Conservation (phyloP, 1,139 yeast species). For the Spathaspora sp. region DNA sequence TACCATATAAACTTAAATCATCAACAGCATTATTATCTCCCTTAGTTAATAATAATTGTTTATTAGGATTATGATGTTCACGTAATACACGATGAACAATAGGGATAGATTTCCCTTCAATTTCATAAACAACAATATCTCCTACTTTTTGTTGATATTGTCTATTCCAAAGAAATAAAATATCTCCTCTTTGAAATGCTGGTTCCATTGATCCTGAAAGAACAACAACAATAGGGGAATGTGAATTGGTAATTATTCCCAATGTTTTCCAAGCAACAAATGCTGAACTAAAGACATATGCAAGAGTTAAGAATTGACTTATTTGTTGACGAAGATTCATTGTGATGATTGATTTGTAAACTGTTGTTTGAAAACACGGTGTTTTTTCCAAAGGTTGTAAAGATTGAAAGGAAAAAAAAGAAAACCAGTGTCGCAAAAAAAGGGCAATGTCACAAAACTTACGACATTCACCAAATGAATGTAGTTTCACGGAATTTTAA, state of each 20-base stretch:
- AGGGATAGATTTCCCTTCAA: constrained; percentile 78
- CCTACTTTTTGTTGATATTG: constrained; percentile 71
- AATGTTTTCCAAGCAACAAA: constrained; percentile 90
- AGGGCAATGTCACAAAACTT: neutral
- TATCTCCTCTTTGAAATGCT: constrained; percentile 97
- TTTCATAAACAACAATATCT: constrained; percentile 95
- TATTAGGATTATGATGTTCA: constrained; percentile 60
- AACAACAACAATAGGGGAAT: constrained; percentile 95
- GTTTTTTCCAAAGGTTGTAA: neutral
- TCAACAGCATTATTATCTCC: constrained; percentile 96
- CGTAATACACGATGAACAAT: constrained; percentile 93
- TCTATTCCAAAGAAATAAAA: constrained; percentile 87
- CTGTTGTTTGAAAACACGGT: neutral
- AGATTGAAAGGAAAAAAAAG: neutral
- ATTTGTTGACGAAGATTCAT: constrained; percentile 51
- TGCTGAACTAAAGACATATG: constrained; percentile 83
- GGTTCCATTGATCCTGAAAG: constrained; percentile 99
- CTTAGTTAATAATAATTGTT: constrained; percentile 82
- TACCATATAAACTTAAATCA: constrained; percentile 82
- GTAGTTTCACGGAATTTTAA: too few species aligned
- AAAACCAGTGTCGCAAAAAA: neutral
- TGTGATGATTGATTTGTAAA: neutral
- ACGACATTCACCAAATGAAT: too few species aligned
- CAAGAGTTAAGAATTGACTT: constrained; percentile 62
- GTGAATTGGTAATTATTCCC: constrained; percentile 74